Evolutionary conservation across 495 filamentous ascomycete genomes (phyloP).

Genomic region (Daldinia loculata): DNA sequence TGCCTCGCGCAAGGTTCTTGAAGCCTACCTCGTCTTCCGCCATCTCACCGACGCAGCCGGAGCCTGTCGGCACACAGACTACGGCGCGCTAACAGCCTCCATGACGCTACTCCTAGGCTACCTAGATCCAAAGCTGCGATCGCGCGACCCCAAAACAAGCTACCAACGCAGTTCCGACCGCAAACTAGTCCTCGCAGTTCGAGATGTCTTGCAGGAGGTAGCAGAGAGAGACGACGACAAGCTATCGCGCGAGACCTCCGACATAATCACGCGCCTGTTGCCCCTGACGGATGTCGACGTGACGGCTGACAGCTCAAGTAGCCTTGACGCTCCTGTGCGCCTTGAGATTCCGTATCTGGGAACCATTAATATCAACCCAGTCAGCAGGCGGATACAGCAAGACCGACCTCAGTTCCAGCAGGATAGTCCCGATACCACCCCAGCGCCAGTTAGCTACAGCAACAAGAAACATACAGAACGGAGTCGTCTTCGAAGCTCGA

Average conservation of each 20-base stretch:
- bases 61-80: slow-evolving; percentile 57
- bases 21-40: slow-evolving; percentile 52
- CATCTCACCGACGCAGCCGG: slow-evolving; percentile 45
- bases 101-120: slow-evolving; percentile 57
- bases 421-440: background rate
- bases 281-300: slow-evolving; percentile 48
- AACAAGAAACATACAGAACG: background rate
- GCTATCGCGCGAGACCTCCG: slow-evolving; percentile 51
- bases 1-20: slow-evolving; percentile 53
- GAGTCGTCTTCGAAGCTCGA: background rate
- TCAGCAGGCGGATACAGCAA: slow-evolving; percentile 10
- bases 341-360: slow-evolving; percentile 59
- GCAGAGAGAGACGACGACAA: slow-evolving; percentile 49
- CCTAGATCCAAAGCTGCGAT: slow-evolving; percentile 45
- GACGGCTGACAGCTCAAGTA: background rate
- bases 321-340: slow-evolving; percentile 39
- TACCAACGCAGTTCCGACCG: slow-evolving; percentile 51
- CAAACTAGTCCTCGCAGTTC: slow-evolving; percentile 43
- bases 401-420: slow-evolving; percentile 3
- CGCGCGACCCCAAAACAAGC: slow-evolving; percentile 43
- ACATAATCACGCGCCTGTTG: slow-evolving; percentile 55
- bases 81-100: slow-evolving; percentile 55
- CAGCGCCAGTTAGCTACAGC: background rate
- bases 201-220: slow-evolving; percentile 52
- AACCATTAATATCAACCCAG: slow-evolving; percentile 55